These are phyloP conservation scores for Nephelium lappaceum DNA, from an alignment of 345 rosid species.

Conservation along the genomic window DNA sequence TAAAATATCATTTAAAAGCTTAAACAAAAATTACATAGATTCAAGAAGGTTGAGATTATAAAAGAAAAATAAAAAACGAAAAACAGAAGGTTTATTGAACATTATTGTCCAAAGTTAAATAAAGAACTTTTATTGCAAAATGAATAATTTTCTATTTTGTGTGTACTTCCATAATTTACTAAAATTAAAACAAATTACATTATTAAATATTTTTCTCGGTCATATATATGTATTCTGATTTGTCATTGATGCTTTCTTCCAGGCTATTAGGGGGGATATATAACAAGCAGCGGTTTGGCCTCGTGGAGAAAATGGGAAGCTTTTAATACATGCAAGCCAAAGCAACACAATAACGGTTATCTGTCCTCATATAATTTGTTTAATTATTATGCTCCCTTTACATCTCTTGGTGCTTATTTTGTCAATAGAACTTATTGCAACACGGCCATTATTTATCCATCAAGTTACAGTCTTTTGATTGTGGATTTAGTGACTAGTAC, in stretches of 20 bases:
- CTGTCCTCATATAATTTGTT: neutral
- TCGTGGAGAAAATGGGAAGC: conserved; percentile 75
- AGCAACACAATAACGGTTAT: conserved; percentile 78
- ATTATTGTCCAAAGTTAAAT: too few species aligned
- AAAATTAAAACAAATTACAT: too few species aligned
- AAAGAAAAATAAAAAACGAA: too few species aligned
- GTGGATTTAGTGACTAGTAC: conserved; percentile 22
- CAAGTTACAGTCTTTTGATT: neutral
- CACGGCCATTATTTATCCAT: neutral
- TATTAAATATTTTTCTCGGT: neutral
- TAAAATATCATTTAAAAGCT: too few species aligned
- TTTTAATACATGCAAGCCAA: conserved; percentile 88
- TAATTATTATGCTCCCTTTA: neutral
- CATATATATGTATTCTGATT: neutral
- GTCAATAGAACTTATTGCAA: neutral
- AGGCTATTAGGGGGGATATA: conserved; percentile 89
- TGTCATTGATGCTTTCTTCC: conserved; percentile 20
- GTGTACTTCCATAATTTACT: too few species aligned
- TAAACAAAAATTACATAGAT: too few species aligned
- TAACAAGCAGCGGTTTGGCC: conserved; percentile 82
- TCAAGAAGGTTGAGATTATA: too few species aligned
- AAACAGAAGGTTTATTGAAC: too few species aligned
- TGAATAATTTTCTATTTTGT: too few species aligned
- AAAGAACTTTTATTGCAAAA: too few species aligned
- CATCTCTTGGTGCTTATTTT: neutral